Base-by-base conservation (phyloP, 352 stramenopile genomes). In the Elongisporangium prolatum region DNA sequence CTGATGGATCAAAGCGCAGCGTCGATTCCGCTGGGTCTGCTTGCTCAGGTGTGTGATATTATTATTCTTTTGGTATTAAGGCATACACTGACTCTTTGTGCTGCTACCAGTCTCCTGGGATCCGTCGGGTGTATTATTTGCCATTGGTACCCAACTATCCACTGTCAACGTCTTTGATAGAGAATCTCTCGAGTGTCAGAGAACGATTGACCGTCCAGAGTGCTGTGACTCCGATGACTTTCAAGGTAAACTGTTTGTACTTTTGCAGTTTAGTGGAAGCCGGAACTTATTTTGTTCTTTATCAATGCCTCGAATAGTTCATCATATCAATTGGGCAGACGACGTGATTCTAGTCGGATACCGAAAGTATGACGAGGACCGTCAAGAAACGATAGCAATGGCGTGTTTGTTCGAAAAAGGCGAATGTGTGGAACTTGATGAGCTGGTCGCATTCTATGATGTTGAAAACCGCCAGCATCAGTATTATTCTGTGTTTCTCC, bases 301-400 rank as follows among this genome's bases (percentile, higher is more conserved):
- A 4, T 17, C 3, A 14, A 10, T 24, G 4, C 28, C 56, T 63
- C 17, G 0, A 52, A 21, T 38, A 85, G 72, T 71, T 1, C 79
- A 91, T 50, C 82, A 91, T 60, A 56, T 91, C 10, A 88, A 89
- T 51, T 91, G 82, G 82, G 82, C 71, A 3, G 67, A 86, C 25
- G 68, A 88, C 11, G 54, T 91, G 21, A 72, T 91, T 58, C 52
- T 91, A 24, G 72, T 74, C 52, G 82, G 82, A 16, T 91, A 86
- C 57, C 56, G 70, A 2, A 76, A 74, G 47, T 84, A 75, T 54
- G 74, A 88, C 48, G 63, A 67, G 37, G 72, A 84, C 3, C 60
- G 75, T 4, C 71, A 86, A 20, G 74, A 91, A 62, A 86, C 71
- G 2, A 67, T 48, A 2, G 75, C 78, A n/a, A 48, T 74, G 14